These are phyloP conservation scores for Lachancea lanzarotensis DNA, from an alignment of 805 yeast genomes.

Conservation along the genomic window DNA sequence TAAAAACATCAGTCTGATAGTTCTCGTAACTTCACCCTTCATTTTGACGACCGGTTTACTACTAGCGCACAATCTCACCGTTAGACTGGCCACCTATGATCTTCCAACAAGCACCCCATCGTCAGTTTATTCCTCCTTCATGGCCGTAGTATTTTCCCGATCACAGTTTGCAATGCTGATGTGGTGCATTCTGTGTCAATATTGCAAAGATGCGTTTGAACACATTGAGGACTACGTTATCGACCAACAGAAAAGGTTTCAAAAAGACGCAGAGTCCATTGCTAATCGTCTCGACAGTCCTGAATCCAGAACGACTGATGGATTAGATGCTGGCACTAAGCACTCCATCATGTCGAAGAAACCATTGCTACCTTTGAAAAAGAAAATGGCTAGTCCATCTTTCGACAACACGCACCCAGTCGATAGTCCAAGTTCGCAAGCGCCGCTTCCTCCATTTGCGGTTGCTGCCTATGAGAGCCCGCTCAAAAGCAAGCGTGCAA, in stretches of 20 bases:
- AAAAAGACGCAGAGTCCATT: constrained; percentile 4
- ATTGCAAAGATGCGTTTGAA: constrained; percentile 5
- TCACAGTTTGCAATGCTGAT: constrained; percentile 7
- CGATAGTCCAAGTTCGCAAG: neutral
- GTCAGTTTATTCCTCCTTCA: constrained; percentile 3
- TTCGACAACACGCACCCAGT: neutral
- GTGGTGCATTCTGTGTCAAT: constrained; percentile 5
- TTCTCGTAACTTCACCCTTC: constrained; percentile 1
- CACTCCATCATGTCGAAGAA: neutral
- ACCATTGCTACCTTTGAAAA: neutral
- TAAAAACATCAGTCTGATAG: neutral
- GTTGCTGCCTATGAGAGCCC: constrained; percentile 8
- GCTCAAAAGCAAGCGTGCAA: constrained; percentile 1
- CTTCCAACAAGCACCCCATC: neutral
- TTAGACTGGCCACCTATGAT: neutral
- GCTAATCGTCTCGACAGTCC: constrained; percentile 1
- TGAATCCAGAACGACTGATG: neutral
- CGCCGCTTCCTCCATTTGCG: neutral
- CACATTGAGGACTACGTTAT: constrained; percentile 1
- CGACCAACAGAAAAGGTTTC: neutral
- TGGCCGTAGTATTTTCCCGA: constrained; percentile 2
- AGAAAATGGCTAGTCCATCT: neutral
- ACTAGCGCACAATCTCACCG: constrained; percentile 1
- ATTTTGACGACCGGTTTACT: neutral
- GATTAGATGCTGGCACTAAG: constrained; percentile 2